Evolutionary conservation across 2,329 filamentous ascomycete genomes (phyloP).

Genomic region (Colletotrichum spinosum): DNA sequence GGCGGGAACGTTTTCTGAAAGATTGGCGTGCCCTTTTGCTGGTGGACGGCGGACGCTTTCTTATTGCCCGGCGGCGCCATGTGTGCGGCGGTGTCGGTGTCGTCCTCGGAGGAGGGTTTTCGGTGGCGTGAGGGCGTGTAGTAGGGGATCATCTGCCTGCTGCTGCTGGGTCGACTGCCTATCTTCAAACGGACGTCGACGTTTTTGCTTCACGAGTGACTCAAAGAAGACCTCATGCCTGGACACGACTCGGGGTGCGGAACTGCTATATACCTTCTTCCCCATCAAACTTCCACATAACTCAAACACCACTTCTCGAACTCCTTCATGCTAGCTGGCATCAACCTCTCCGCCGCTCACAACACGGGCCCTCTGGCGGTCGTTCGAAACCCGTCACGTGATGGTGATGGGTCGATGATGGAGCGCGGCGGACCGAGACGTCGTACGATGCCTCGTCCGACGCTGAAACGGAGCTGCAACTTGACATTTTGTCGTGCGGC

Average conservation of each 20-base stretch:
- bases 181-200: not conserved
- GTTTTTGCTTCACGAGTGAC: not conserved
- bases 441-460: slow-evolving; percentile 34
- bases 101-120: slow-evolving; percentile 3
- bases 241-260: too few species aligned
- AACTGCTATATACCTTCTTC: slow-evolving; percentile 11
- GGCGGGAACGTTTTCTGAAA: too few species aligned
- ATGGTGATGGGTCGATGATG: slow-evolving; percentile 35
- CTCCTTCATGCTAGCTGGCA: too few species aligned
- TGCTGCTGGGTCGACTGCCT: not conserved
- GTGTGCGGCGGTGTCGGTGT: slow-evolving; percentile 1
- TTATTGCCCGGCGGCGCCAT: not conserved
- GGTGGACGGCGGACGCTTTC: not conserved
- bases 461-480: slow-evolving; percentile 37
- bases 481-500: slow-evolving; percentile 2
- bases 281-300: not conserved
- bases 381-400: slow-evolving; percentile 12
- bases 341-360: slow-evolving; percentile 9
- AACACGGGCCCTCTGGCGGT: slow-evolving; percentile 26
- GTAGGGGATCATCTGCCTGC: slow-evolving; percentile 7
- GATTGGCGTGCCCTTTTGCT: not conserved
- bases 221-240: not conserved
- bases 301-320: too few species aligned
- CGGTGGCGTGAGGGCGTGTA: slow-evolving; percentile 5
- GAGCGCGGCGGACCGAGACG: slow-evolving; percentile 21